phyloP scores from a whole-genome alignment of 805 yeast genomes.

The Candida oleophila region DNA sequence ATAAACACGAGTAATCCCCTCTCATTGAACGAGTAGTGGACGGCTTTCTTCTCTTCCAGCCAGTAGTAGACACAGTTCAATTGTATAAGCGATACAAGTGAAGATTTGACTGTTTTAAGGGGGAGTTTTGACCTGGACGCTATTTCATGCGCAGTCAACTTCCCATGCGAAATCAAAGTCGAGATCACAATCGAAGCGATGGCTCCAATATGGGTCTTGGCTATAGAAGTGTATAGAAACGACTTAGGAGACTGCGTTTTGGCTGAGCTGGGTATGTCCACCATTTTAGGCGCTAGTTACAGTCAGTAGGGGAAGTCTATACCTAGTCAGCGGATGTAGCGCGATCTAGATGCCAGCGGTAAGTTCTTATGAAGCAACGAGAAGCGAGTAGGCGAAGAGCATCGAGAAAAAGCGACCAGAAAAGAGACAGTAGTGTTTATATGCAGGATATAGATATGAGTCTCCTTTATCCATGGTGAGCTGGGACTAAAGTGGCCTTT shows the following conservation, averaged over 20 bases:
- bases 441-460: not conserved
- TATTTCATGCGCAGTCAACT: constrained; percentile 58
- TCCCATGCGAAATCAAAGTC: constrained; percentile 63
- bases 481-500: no score
- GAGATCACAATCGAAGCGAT: constrained; percentile 65
- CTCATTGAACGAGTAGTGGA: constrained; percentile 59
- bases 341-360: not conserved
- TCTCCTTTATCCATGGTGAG: no score
- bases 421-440: not conserved
- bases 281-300: not conserved
- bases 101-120: constrained; percentile 52
- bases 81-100: constrained; percentile 77
- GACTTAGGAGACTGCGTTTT: constrained; percentile 48
- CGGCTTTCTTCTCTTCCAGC: constrained; percentile 36
- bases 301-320: not conserved
- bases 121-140: constrained; percentile 47
- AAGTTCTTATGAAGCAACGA: not conserved
- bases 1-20: constrained; percentile 62
- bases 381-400: not conserved
- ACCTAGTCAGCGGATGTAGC: no score
- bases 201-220: constrained; percentile 64
- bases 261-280: not conserved
- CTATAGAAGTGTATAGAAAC: constrained; percentile 53
- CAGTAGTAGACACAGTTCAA: constrained; percentile 72
- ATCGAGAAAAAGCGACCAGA: not conserved